phyloP scores from a whole-genome alignment of 148 eudicot species.

The Chenopodium quinoa region DNA sequence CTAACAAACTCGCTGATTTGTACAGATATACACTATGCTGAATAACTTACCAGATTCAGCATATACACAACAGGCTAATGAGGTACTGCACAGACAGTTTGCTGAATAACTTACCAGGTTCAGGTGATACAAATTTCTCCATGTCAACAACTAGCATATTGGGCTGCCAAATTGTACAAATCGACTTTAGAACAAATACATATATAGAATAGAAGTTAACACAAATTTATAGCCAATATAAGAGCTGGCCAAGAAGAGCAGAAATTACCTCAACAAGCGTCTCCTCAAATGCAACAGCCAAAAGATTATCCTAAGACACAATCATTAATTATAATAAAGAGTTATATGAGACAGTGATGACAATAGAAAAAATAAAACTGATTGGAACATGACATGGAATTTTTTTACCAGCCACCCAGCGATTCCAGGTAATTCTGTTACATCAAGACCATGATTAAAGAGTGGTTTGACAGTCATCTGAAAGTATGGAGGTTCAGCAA shows the following conservation, averaged over 20 bases:
- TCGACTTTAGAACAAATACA: conserved; percentile 9
- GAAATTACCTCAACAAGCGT: conserved; percentile 86
- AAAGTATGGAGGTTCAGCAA: conserved; percentile 94
- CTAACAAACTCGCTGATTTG: not conserved
- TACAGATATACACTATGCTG: not conserved
- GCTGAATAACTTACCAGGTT: conserved; percentile 53
- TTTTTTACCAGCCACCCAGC: conserved; percentile 77
- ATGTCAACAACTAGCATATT: conserved; percentile 93
- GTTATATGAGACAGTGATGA: not conserved
- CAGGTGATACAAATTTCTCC: conserved; percentile 79
- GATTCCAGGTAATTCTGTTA: conserved; percentile 88
- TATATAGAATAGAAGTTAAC: not conserved
- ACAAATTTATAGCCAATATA: not conserved
- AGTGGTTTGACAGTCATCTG: conserved; percentile 92
- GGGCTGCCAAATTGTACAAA: conserved; percentile 60
- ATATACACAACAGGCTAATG: not conserved
- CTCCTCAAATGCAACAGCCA: conserved; percentile 83
- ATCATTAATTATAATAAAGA: not conserved
- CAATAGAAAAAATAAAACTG: not conserved
- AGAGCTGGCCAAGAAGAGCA: not conserved
- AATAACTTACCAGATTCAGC: conserved; percentile 53
- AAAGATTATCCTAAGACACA: conserved; percentile 70
- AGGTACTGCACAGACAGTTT: not conserved
- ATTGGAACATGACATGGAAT: conserved; percentile 1
- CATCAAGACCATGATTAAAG: conserved; percentile 82